Evolutionary conservation across 371 early-diverging fungal species (phyloP).

Genomic region (Rhizopus microsporus): DNA sequence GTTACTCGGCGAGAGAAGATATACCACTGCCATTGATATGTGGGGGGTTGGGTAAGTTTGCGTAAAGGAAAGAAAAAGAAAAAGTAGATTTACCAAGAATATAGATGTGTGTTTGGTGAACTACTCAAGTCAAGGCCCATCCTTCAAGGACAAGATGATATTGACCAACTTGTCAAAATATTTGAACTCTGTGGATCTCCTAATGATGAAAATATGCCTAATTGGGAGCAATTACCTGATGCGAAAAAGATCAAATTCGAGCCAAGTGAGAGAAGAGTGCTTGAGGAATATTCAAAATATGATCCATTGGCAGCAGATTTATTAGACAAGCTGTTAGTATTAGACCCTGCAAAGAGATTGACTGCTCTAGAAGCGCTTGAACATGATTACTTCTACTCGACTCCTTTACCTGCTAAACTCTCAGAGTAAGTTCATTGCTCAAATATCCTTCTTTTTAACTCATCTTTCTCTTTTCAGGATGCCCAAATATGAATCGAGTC

Average conservation of each 20-base stretch:
- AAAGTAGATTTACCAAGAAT: neutral
- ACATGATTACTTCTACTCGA: constrained; percentile 70
- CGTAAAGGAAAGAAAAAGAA: neutral
- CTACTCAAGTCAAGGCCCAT: constrained; percentile 78
- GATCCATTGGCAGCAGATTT: constrained; percentile 69
- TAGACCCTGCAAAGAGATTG: constrained; percentile 75
- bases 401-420: constrained; percentile 63
- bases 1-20: constrained; percentile 82
- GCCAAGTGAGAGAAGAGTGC: constrained; percentile 49
- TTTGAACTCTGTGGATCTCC: constrained; percentile 85
- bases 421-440: constrained; percentile 44
- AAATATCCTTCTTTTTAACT: neutral
- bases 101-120: constrained; percentile 83
- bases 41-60: constrained; percentile 93
- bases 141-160: constrained; percentile 78
- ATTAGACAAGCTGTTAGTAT: constrained; percentile 70
- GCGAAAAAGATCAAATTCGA: constrained; percentile 52
- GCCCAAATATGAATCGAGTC: constrained; percentile 63
- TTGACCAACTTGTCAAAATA: constrained; percentile 82
- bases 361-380: constrained; percentile 77
- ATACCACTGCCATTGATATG: constrained; percentile 93
- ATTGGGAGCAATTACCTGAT: constrained; percentile 66
- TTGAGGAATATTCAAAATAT: constrained; percentile 55
- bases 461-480: constrained; percentile 34
- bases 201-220: constrained; percentile 70